Base-by-base conservation (phyloP, 2,329 filamentous ascomycete genomes). In the Pyrenochaeta sp. region DNA sequence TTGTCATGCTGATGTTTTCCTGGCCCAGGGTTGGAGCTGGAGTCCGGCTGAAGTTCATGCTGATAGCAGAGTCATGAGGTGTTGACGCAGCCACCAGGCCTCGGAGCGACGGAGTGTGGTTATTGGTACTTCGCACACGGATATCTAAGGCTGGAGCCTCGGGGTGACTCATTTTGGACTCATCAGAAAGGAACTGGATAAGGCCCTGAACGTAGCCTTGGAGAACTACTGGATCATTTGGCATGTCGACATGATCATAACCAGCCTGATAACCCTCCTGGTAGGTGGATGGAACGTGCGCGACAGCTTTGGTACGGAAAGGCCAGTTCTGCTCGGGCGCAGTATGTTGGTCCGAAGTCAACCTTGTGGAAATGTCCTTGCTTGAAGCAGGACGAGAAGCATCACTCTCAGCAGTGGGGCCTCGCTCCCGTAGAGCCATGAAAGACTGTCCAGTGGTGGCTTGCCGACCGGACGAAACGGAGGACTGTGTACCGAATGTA, bases 261-360 rank as follows among this genome's bases (percentile, higher is more conserved):
- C 68, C 68, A 13, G 67, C 66, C 41, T 71, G 68, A n/a, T 63
- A 71, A 1, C 67, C 68, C 39, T 71, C 67, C 40, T 71, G 68
- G 23, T 67, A 71, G n/a, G 66, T 71, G 7, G 59, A 60, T 11
- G 63, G 61, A 9, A 60, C 48, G 35, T 67, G 57, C 10, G 40
- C 36, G 3, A 56, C 45, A 7, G 51, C 44, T 29, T 61, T 63
- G 14, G 49, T 43, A 9, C 54, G 37, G 29, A 59, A 53, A 0
- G 51, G 48, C 62, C 61, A 68, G 8, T 51, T 56, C 26, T 60
- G 52, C 1, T 61, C 55, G 9, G 57, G 55, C 7, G 46, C 41
- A 18, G 51, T 56, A 6, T 38, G 54, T 26, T 61, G 60, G 6
- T 50, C 44, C 8, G 56, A 49, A 14, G 47, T 43, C 23, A 44